Conservation (phyloP, 176 grass and related monocot genomes). For the Microstegium vimineum region DNA sequence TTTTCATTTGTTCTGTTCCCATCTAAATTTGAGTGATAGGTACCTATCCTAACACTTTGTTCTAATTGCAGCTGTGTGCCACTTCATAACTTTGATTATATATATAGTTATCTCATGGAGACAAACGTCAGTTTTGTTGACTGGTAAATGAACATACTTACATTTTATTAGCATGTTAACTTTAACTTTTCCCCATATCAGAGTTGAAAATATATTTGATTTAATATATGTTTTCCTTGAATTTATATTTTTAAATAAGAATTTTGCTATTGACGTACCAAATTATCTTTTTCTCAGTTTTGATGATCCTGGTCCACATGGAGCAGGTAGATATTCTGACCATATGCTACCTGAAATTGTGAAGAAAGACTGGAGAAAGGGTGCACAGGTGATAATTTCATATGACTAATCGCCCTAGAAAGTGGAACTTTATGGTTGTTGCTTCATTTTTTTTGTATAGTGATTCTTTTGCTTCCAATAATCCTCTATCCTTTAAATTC, state of each 20-base stretch:
- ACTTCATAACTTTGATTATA: slow-evolving; percentile 97
- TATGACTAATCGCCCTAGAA: slow-evolving; percentile 15
- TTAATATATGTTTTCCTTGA: neutral
- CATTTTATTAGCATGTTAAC: no score
- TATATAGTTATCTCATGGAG: slow-evolving; percentile 93
- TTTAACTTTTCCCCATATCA: neutral
- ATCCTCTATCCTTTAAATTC: neutral
- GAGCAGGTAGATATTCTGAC: slow-evolving; percentile 86
- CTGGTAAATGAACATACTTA: slow-evolving; percentile 52
- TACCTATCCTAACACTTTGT: slow-evolving; percentile 20
- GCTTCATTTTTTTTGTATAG: neutral
- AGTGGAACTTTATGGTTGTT: slow-evolving; percentile 7
- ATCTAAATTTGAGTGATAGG: slow-evolving; percentile 18
- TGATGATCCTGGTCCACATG: slow-evolving; percentile 97
- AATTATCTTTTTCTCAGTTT: slow-evolving; percentile 57
- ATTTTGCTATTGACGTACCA: neutral
- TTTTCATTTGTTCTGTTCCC: neutral
- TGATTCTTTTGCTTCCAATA: neutral
- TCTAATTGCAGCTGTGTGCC: slow-evolving; percentile 76
- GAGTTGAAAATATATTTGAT: slow-evolving; percentile 14
- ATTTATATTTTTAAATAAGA: neutral
- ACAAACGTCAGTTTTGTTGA: slow-evolving; percentile 99
- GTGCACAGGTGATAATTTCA: slow-evolving; percentile 79
- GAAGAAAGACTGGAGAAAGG: slow-evolving; percentile 95
- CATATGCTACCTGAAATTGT: slow-evolving; percentile 92